A percentile compares a stretch with the other conserved stretches of the same genome.
phyloP scores from a whole-genome alignment of 75 land plant species.

The Isoetes taiwanensis region DNA sequence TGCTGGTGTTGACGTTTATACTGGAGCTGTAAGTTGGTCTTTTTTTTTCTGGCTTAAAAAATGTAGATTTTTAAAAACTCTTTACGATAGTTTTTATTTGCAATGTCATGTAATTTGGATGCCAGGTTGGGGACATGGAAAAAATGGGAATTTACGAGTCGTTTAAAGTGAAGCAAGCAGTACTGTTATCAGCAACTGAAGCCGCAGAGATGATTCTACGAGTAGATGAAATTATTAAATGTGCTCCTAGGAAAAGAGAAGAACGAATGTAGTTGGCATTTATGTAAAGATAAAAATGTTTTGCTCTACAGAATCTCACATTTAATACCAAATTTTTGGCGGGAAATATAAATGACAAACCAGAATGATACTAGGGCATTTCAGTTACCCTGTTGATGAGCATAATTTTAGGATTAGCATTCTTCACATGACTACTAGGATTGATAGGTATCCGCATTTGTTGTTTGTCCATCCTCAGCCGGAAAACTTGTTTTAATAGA shows the following conservation, averaged over 20 bases:
- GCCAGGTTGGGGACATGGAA: slow-evolving; percentile 87
- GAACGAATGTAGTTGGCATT: slow-evolving; percentile 53
- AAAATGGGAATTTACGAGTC: slow-evolving; percentile 83
- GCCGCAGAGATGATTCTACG: slow-evolving; percentile 98
- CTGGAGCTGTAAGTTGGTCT: slow-evolving; percentile 60
- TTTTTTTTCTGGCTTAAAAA: neutral
- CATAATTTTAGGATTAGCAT: too few species aligned
- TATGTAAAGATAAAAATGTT: neutral
- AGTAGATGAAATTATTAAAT: slow-evolving; percentile 92
- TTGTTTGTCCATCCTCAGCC: too few species aligned
- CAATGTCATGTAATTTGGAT: neutral
- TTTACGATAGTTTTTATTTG: neutral
- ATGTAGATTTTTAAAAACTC: neutral
- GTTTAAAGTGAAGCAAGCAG: slow-evolving; percentile 94
- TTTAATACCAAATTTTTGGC: too few species aligned
- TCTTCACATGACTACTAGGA: too few species aligned
- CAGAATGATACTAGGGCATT: too few species aligned
- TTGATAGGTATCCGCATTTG: too few species aligned
- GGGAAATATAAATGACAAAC: too few species aligned
- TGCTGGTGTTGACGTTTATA: slow-evolving; percentile 83
- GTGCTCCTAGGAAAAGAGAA: slow-evolving; percentile 85
- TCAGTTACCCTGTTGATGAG: too few species aligned
- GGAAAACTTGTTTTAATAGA: too few species aligned
- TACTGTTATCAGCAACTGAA: slow-evolving; percentile 87
- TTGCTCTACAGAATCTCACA: neutral